Conservation (phyloP, 2,329 filamentous ascomycete species). For the Lasiodiplodia sp. region DNA sequence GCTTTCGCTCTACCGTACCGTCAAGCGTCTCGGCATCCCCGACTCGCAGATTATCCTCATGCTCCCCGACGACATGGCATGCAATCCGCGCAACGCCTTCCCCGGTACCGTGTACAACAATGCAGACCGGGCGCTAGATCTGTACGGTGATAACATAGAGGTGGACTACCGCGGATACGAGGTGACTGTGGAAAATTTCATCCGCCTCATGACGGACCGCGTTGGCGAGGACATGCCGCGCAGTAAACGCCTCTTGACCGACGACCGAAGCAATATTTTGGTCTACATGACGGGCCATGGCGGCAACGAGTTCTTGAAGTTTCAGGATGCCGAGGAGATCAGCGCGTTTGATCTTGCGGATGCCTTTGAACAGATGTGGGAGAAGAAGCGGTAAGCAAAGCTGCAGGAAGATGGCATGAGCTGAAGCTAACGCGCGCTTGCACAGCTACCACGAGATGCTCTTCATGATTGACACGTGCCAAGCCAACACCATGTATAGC, state of each 20-base stretch:
- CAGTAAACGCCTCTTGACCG: constrained; percentile 91
- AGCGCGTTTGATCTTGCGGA: constrained; percentile 95
- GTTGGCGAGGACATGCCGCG: constrained; percentile 93
- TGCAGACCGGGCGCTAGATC: constrained; percentile 89
- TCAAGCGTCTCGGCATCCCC: constrained; percentile 96
- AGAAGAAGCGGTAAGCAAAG: constrained; percentile 82
- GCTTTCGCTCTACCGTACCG: constrained; percentile 94
- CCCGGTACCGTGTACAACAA: constrained; percentile 99
- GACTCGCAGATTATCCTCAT: constrained; percentile 99
- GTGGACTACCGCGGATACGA: constrained; percentile 98
- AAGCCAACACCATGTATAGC: constrained; percentile 99
- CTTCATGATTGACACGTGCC: constrained; percentile 99
- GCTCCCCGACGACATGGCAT: constrained; percentile 99
- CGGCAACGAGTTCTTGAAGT: constrained; percentile 97
- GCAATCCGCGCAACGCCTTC: constrained; percentile 97
- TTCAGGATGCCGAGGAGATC: constrained; percentile 98
- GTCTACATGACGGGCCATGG: constrained; percentile 99
- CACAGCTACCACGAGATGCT: constrained; percentile 90
- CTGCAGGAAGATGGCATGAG: background rate
- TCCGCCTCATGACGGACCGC: constrained; percentile 90
- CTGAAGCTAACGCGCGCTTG: background rate
- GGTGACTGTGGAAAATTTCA: constrained; percentile 99
- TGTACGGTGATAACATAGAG: constrained; percentile 99
- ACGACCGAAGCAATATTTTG: constrained; percentile 94
- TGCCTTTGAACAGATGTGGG: constrained; percentile 99